Evolutionary conservation across 176 grass and related monocot species (phyloP), one percentile per base, ranked within the genome.

Genomic region (Aegilops bicornis): DNA sequence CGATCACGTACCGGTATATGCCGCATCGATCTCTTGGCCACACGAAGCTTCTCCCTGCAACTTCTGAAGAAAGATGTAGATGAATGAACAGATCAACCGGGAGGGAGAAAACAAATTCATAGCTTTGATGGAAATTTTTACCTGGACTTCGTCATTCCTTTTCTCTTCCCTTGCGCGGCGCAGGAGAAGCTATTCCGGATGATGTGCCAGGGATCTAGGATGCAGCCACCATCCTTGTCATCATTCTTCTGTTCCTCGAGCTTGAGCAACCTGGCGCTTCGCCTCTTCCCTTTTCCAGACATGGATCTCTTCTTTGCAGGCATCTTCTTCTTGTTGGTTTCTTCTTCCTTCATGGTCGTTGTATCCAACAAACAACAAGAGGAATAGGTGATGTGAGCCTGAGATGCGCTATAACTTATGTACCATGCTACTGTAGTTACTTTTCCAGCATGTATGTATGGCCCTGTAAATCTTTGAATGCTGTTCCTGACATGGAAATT

Each of bases 221-320:
- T 52, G 50, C 74, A 79, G 13, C 63, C 31, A 0, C 63, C 31
- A 15, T 58, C 76, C 13, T 88, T 84, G 17, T 88, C 88, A 45
- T 87, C 88, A 29, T 88, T 88, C 88, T 89, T 95, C 65, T 90
- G 75, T 80, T 89, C 90, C 39, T 90, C 90, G 12, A 95, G 88
- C 76, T 87, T 87, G 65, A 87, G 24, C 73, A 92, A 69, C 64
- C 93, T 95, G 11, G 90, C 90, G 67, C 93, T 95, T 79, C 93
- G 85, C 82, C 93, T 88, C 79, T 95, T 92, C 79, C 90, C 90
- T 89, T 82, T 87, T 80, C 81, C 87, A 86, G 86, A 68, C 87
- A 92, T 48, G 14, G 24, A 50, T 89, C 79, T 79, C 73, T 50
- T 50, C 48, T 50, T 50, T 66, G n/a, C 17, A 39, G 63, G 27